Base-by-base conservation (phyloP, 495 filamentous ascomycete genomes). In the Hapsidospora chrysogenum region DNA sequence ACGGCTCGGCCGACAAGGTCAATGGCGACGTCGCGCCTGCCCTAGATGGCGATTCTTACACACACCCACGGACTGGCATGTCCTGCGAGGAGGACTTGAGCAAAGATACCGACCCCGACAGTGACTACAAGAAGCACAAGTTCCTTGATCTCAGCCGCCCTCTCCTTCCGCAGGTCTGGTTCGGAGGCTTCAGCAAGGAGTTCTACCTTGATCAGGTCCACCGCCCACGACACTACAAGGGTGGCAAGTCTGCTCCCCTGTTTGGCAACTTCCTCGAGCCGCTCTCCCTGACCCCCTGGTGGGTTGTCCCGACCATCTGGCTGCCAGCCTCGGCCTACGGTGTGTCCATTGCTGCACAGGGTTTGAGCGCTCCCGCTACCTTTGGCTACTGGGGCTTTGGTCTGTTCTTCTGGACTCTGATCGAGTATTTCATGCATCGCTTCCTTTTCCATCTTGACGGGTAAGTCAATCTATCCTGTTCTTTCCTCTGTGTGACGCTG, bases 251-350 rank as follows among this genome's bases (percentile, higher is more conserved):
- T 4, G 89, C 92, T 20, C 92, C 89, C 5, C 56, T 99, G 19
- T 99, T 99, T 56, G 92, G 92, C 28, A 99, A 99, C 57, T 89
- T 96, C 58, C 66, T 99, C 9, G 92, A 99, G 56, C 92, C 92
- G 5, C 60, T 99, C 17, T 83, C 78, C 54, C 80, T 85, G 61
- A 96, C 92, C 6, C 70, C 86, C 4, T 96, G 86, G 85, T 96
- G 77, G 72, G 50, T 89, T 29, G 67, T 96, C 10, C 92, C 92
- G 9, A 61, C 68, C 0, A 28, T 92, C 7, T 99, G 92, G 92
- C 49, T 87, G n/a, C 92, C 92, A 14, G 62, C 58, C 9, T 68
- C 89, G n/a, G 44, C 59, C 10, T 93, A 83, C 49, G 84, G 80
- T 11, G 69, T 77, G n/a, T 72, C 64, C 36, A 28, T 81, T 11